Evolutionary conservation across 2,329 filamentous ascomycete genomes (phyloP).

Genomic region (Proliferodiscus dingleyae): DNA sequence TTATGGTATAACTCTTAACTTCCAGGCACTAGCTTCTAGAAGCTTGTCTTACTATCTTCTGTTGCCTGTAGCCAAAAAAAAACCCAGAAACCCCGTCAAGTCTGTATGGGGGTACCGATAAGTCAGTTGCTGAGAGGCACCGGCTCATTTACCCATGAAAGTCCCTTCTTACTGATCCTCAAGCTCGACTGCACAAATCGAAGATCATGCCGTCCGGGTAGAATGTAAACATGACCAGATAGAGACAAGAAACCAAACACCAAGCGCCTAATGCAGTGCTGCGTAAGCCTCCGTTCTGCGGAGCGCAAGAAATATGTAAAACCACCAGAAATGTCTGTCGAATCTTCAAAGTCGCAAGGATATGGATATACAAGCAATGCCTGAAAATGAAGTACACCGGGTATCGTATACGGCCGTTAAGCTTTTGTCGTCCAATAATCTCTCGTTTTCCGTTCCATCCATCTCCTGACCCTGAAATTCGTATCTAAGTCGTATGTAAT

Average conservation of each 20-base stretch:
- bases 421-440: conserved; percentile 11
- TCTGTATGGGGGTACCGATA: neutral
- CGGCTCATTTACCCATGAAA: neutral
- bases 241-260: conserved; percentile 2
- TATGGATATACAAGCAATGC: conserved; percentile 24
- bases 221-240: neutral
- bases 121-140: neutral
- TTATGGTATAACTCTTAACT: neutral
- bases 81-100: neutral
- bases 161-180: neutral
- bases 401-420: conserved; percentile 26
- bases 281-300: conserved; percentile 4
- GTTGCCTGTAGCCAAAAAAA: neutral
- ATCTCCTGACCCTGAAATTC: conserved; percentile 2
- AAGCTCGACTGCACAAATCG: neutral
- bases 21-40: neutral
- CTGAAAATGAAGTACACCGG: conserved; percentile 23
- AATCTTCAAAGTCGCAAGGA: conserved; percentile 6
- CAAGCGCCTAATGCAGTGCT: conserved; percentile 16
- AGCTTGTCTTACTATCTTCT: neutral
- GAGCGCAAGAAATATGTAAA: conserved; percentile 12
- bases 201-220: neutral
- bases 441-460: conserved; percentile 2
- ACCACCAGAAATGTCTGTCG: conserved; percentile 8
- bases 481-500: conserved; percentile 3